phyloP scores from a whole-genome alignment of 108 stramenopile genomes.

The Stephanodiscus minutulus region DNA sequence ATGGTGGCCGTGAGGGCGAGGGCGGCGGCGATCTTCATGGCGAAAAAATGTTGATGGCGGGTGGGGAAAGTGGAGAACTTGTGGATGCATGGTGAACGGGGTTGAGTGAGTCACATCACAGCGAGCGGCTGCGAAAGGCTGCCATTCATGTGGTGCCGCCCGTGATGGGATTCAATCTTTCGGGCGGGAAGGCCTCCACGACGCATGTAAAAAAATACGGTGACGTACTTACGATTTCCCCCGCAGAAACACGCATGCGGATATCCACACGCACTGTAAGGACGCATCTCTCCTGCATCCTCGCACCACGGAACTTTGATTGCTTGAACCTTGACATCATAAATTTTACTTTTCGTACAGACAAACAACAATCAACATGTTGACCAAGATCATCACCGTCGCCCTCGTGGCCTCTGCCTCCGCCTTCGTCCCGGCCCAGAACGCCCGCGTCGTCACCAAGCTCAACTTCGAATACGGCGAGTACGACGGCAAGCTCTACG shows the following conservation, averaged over 20 bases:
- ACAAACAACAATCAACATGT: conserved; percentile 10
- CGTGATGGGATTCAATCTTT: no score
- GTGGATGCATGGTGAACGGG: background rate
- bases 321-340: no score
- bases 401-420: conserved; percentile 54
- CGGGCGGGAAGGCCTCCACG: no score
- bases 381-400: conserved; percentile 40
- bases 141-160: no score
- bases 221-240: no score
- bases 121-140: no score
- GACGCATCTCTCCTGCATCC: background rate
- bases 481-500: conserved; percentile 88
- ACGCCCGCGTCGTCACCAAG: conserved; percentile 51
- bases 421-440: conserved; percentile 46
- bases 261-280: no score
- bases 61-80: no score
- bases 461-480: conserved; percentile 70
- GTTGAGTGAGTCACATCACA: no score
- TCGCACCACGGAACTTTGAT: no score
- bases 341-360: background rate
- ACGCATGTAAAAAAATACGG: no score
- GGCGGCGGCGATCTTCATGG: conserved; percentile 46
- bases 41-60: background rate
- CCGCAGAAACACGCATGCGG: no score
- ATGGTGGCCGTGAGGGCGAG: conserved; percentile 47